phyloP scores from a whole-genome alignment of 805 yeast species.

The Saccharomycopsis sp. region DNA sequence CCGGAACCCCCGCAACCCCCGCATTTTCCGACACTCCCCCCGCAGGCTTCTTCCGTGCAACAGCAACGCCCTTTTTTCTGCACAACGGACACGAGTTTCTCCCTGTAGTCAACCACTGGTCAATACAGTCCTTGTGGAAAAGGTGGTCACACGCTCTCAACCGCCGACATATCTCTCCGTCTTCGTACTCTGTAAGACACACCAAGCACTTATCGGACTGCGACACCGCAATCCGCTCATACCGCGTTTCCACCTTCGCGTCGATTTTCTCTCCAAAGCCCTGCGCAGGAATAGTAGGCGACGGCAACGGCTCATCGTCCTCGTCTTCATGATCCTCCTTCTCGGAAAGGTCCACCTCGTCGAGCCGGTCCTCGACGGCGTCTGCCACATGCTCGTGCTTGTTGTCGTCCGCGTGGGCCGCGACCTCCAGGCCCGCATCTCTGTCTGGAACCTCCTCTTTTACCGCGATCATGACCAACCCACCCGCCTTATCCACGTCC shows the following conservation, averaged over 20 bases:
- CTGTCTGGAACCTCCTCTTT: constrained; percentile 3
- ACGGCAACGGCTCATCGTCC: constrained; percentile 19
- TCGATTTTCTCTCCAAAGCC: background rate
- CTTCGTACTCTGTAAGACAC: constrained; percentile 43
- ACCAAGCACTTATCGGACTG: constrained; percentile 40
- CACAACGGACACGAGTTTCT: constrained; percentile 56
- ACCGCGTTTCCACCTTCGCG: background rate
- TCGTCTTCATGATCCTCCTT: constrained; percentile 7
- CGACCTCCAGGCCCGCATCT: background rate
- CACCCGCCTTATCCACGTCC: constrained; percentile 36
- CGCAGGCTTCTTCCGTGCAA: constrained; percentile 10
- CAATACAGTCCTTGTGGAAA: constrained; percentile 52
- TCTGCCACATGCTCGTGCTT: background rate
- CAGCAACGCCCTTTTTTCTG: constrained; percentile 37
- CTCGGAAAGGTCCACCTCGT: background rate
- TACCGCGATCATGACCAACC: constrained; percentile 27
- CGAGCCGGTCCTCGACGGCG: background rate
- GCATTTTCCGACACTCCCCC: background rate
- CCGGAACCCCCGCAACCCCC: background rate
- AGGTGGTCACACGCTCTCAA: constrained; percentile 41
- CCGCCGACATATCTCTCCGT: constrained; percentile 40
- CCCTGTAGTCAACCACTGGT: constrained; percentile 48
- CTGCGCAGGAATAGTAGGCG: background rate
- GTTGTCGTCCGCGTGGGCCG: too few relatives aligned
- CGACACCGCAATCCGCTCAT: background rate